Evolutionary conservation across 345 rosid genomes (phyloP).

Genomic region (Carallia brachiata): DNA sequence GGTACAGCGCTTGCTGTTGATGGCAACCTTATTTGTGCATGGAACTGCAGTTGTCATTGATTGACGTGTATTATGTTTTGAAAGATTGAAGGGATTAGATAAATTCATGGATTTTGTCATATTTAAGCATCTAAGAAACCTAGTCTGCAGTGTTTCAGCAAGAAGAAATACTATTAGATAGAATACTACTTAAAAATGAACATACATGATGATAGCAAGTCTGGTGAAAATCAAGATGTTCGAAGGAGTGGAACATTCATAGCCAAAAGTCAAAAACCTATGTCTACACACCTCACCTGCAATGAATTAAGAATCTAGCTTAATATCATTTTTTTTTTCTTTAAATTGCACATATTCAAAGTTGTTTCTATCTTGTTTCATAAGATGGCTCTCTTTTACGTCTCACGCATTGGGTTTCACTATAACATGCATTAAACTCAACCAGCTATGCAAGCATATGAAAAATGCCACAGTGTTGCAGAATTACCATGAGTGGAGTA

Average conservation of each 20-base stretch:
- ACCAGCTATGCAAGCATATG: neutral
- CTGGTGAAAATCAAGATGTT: neutral
- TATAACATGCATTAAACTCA: neutral
- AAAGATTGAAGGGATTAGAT: no score
- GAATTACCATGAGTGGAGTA: neutral
- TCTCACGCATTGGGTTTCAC: neutral
- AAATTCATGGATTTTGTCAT: no score
- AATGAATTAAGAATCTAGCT: neutral
- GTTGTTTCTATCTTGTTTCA: neutral
- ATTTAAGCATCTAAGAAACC: no score
- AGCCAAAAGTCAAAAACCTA: neutral
- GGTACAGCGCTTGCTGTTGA: no score
- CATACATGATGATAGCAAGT: no score
- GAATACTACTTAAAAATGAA: no score
- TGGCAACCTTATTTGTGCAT: no score
- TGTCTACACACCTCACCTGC: neutral
- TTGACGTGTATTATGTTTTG: no score
- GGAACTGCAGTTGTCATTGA: no score
- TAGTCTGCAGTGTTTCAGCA: no score
- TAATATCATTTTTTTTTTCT: neutral
- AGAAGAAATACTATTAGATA: no score
- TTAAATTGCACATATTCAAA: no score
- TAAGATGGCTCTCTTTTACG: neutral
- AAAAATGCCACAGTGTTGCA: neutral
- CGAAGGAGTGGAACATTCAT: neutral